A percentile compares a stretch with the other conserved stretches of the same genome.
These are phyloP conservation scores for Lactifluus subvellereus DNA, from an alignment of 768 basidiomycete species.

Conservation along the genomic window DNA sequence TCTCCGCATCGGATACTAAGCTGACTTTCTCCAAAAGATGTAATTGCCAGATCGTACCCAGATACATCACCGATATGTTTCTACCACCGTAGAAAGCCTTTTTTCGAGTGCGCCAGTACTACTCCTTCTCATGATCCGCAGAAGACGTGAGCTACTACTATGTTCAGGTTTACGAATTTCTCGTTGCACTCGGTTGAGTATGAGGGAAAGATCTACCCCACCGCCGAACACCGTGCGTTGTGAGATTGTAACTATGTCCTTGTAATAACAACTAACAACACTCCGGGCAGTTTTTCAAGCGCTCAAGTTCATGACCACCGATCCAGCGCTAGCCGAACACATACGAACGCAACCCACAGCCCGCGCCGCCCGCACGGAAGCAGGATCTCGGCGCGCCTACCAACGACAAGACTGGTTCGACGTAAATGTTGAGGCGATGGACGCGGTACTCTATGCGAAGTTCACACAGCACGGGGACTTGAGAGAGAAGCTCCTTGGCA, in stretches of 20 bases:
- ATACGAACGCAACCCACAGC: slow-evolving; percentile 21
- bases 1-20: not conserved
- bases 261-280: not conserved
- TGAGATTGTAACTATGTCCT: not conserved
- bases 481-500: slow-evolving; percentile 33
- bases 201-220: slow-evolving; percentile 14
- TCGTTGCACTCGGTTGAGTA: slow-evolving; percentile 17
- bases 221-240: slow-evolving; percentile 22
- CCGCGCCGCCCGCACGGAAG: slow-evolving; percentile 17
- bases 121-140: not conserved
- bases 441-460: slow-evolving; percentile 37
- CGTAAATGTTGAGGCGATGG: slow-evolving; percentile 31
- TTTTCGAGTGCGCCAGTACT: slow-evolving; percentile 8
- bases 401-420: slow-evolving; percentile 24
- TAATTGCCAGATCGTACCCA: not conserved
- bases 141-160: not conserved
- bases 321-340: slow-evolving; percentile 9
- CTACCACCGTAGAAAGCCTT: slow-evolving; percentile 14
- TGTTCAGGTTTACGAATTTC: slow-evolving; percentile 22
- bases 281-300: slow-evolving; percentile 20
- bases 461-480: slow-evolving; percentile 39
- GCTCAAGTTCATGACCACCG: slow-evolving; percentile 13
- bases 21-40: not conserved
- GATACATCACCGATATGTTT: slow-evolving; percentile 15
- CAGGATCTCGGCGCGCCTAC: slow-evolving; percentile 8